Evolutionary conservation across 805 yeast species (phyloP).

Genomic region (Cyberlindnera subsufficiens): DNA sequence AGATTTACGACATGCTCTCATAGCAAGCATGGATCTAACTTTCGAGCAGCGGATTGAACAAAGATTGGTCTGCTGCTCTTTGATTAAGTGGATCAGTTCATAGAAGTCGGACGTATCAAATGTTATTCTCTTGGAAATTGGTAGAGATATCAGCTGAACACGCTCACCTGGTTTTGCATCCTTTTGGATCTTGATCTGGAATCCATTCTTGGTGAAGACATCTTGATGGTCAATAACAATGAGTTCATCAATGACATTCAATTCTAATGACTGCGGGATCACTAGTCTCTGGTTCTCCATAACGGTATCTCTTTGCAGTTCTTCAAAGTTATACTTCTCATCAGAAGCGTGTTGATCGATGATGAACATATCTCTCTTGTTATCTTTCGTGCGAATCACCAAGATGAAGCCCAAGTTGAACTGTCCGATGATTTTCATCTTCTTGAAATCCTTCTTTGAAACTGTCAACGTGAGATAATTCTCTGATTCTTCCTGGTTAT

Average conservation of each 20-base stretch:
- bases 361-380: slow-evolving; percentile 66
- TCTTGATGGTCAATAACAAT: slow-evolving; percentile 54
- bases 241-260: slow-evolving; percentile 76
- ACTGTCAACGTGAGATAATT: slow-evolving; percentile 53
- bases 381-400: slow-evolving; percentile 46
- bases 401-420: slow-evolving; percentile 94
- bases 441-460: slow-evolving; percentile 61
- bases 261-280: slow-evolving; percentile 46
- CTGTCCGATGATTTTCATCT: slow-evolving; percentile 85
- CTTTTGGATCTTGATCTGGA: slow-evolving; percentile 47
- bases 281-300: slow-evolving; percentile 72
- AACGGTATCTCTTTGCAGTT: slow-evolving; percentile 44
- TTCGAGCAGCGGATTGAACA: slow-evolving; percentile 60
- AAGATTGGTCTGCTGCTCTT: slow-evolving; percentile 43
- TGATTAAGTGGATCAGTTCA: slow-evolving; percentile 67
- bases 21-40: slow-evolving; percentile 78
- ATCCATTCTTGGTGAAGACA: slow-evolving; percentile 72
- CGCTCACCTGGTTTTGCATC: slow-evolving; percentile 50
- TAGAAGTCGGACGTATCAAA: slow-evolving; percentile 64
- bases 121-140: slow-evolving; percentile 62
- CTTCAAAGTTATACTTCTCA: slow-evolving; percentile 89
- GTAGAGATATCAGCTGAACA: slow-evolving; percentile 55
- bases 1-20: slow-evolving; percentile 91
- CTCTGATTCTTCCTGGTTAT: slow-evolving; percentile 48
- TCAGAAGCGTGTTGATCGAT: slow-evolving; percentile 98